phyloP scores from a whole-genome alignment of 495 filamentous ascomycete species.

The Pseudomonodictys pantanalensis region DNA sequence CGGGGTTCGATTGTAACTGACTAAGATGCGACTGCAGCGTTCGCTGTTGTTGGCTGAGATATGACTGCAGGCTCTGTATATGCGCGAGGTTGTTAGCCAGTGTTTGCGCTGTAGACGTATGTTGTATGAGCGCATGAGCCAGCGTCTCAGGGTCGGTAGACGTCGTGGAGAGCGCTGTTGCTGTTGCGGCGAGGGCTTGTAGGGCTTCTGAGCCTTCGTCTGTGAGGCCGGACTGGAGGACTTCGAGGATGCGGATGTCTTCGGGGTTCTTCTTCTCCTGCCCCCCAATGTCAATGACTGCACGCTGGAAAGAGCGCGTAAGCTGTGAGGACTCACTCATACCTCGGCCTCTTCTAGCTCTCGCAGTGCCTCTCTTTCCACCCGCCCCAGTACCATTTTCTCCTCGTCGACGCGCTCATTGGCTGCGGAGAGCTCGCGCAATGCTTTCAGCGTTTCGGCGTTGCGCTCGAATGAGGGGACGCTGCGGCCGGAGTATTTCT shows the following conservation, averaged over 20 bases:
- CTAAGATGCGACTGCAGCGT: constrained; percentile 22
- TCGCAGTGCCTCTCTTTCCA: constrained; percentile 57
- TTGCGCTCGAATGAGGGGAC: constrained; percentile 78
- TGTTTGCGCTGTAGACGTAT: constrained; percentile 16
- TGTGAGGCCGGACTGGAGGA: constrained; percentile 20
- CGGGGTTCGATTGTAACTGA: constrained; percentile 18
- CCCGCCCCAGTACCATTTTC: constrained; percentile 51
- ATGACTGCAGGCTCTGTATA: constrained; percentile 21
- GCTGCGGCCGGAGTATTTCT: constrained; percentile 61
- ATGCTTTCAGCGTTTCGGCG: constrained; percentile 70
- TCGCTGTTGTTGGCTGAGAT: constrained; percentile 22
- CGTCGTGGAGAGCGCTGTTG: constrained; percentile 15
- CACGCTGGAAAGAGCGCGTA: not conserved
- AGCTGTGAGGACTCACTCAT: not conserved
- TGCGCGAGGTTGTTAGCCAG: constrained; percentile 24
- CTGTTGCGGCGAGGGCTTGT: constrained; percentile 19
- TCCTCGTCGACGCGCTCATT: constrained; percentile 86
- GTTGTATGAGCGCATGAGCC: constrained; percentile 28
- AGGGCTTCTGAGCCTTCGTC: constrained; percentile 14
- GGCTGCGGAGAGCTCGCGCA: constrained; percentile 69
- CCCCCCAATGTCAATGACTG: not conserved
- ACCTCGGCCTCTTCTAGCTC: constrained; percentile 47
- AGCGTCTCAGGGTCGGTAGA: constrained; percentile 23
- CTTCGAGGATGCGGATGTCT: constrained; percentile 7
- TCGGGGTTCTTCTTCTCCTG: not conserved